These are phyloP conservation scores for Avena eriantha DNA, from an alignment of 176 grass and related monocot species.

Conservation along the genomic window DNA sequence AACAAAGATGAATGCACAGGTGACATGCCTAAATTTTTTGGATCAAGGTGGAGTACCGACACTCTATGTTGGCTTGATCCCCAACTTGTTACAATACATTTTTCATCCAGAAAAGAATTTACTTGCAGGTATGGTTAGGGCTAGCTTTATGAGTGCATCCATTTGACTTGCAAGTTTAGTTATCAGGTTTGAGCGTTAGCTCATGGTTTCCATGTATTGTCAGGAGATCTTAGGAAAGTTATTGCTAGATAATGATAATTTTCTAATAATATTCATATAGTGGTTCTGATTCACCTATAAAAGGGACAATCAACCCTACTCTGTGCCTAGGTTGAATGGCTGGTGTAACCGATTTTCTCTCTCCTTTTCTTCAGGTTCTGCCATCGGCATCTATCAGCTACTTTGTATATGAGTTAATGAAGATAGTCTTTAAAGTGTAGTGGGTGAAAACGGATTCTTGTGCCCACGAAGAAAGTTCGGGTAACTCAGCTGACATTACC, in stretches of 20 bases:
- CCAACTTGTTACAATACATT: constrained; percentile 89
- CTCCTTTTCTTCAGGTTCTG: too few species aligned
- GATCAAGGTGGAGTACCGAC: constrained; percentile 92
- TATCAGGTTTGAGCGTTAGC: neutral
- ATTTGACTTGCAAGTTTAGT: constrained; percentile 9
- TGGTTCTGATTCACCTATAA: constrained; percentile 10
- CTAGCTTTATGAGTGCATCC: neutral
- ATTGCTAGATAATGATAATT: neutral
- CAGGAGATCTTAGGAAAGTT: constrained; percentile 3
- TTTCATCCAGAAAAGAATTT: constrained; percentile 20
- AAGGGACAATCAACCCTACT: neutral
- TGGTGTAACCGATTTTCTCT: too few species aligned
- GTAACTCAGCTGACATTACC: neutral
- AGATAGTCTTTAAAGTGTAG: constrained; percentile 96
- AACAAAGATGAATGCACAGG: constrained; percentile 82
- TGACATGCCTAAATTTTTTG: constrained; percentile 83
- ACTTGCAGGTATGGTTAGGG: constrained; percentile 16
- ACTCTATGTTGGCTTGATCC: constrained; percentile 91
- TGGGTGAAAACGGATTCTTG: constrained; percentile 50
- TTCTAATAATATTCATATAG: neutral
- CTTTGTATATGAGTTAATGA: constrained; percentile 95
- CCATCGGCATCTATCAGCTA: constrained; percentile 61
- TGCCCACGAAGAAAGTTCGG: constrained; percentile 21
- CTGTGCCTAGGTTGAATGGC: too few species aligned
- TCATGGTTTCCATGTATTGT: constrained; percentile 9